Conservation (phyloP, 352 stramenopile genomes). For the Phytophthora foliorum region DNA sequence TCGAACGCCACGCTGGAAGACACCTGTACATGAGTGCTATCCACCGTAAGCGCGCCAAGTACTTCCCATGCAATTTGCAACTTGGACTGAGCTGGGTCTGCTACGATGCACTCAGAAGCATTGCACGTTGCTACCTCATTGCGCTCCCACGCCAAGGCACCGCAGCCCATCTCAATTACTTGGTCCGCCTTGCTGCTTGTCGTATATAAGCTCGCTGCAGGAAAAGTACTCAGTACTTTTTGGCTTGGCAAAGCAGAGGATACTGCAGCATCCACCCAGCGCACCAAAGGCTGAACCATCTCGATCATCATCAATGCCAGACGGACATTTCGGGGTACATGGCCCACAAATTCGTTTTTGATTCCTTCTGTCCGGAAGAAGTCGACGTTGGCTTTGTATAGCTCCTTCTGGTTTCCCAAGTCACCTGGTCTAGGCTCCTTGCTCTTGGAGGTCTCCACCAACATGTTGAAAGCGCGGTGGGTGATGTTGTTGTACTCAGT, state of each 20-base stretch:
- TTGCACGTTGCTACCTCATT: slow-evolving; percentile 62
- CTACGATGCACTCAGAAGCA: slow-evolving; percentile 49
- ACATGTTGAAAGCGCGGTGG: slow-evolving; percentile 96
- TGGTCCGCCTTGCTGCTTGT: slow-evolving; percentile 38
- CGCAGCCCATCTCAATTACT: slow-evolving; percentile 66
- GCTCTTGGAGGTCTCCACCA: slow-evolving; percentile 96
- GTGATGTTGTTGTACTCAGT: slow-evolving; percentile 95
- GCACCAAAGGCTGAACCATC: slow-evolving; percentile 95
- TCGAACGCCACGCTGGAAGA: slow-evolving; percentile 63
- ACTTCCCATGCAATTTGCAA: slow-evolving; percentile 84
- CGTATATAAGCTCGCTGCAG: slow-evolving; percentile 58
- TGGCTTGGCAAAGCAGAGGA: slow-evolving; percentile 17
- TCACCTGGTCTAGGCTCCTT: slow-evolving; percentile 83
- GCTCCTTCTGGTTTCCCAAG: slow-evolving; percentile 79
- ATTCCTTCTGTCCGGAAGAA: slow-evolving; percentile 53
- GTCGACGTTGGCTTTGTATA: slow-evolving; percentile 78
- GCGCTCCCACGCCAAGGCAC: slow-evolving; percentile 42
- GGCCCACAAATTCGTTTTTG: slow-evolving; percentile 76
- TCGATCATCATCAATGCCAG: slow-evolving; percentile 96
- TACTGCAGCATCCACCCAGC: slow-evolving; percentile 61
- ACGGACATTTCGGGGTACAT: slow-evolving; percentile 96
- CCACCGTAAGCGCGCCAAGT: slow-evolving; percentile 77
- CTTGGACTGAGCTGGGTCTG: slow-evolving; percentile 35
- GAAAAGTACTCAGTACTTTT: slow-evolving; percentile 45
- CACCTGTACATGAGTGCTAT: slow-evolving; percentile 78